Conservation (phyloP, 2,329 filamentous ascomycete genomes). For the Ambrosiella cleistominuta region DNA sequence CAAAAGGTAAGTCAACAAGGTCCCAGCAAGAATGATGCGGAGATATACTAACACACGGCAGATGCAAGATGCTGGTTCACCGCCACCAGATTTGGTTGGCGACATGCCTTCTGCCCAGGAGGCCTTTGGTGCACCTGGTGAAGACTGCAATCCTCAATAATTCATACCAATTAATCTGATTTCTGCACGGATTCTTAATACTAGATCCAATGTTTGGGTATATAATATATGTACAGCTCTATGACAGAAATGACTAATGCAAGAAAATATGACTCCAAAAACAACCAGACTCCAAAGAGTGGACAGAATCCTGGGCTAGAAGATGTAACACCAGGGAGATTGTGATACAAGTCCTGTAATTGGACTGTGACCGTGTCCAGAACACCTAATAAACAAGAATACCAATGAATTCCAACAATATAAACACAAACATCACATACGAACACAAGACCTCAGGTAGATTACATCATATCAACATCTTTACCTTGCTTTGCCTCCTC, state of each 20-base stretch:
- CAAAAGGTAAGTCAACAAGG: constrained; percentile 54
- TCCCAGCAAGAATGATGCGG: constrained; percentile 4
- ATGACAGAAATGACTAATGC: neutral
- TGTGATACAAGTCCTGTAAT: neutral
- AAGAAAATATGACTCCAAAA: neutral
- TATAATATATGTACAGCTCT: neutral
- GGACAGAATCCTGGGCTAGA: neutral
- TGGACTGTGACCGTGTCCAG: neutral
- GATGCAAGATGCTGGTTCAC: constrained; percentile 95
- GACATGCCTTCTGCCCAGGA: constrained; percentile 76
- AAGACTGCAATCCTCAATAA: constrained; percentile 43
- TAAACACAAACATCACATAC: neutral
- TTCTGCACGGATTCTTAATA: neutral
- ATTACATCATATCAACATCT: constrained; percentile 13
- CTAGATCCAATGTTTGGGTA: neutral
- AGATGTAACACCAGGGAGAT: neutral
- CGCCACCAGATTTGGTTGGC: constrained; percentile 77
- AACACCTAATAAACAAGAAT: neutral
- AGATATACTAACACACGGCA: constrained; percentile 21
- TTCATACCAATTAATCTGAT: neutral
- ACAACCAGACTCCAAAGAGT: neutral
- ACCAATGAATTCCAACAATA: neutral
- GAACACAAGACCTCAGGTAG: neutral
- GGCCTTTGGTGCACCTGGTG: constrained; percentile 41
- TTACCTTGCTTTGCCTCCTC: constrained; percentile 20